Percentiles rank a stretch among this genome's conserved stretches.
These are phyloP conservation scores for Alternaria longipes DNA, from an alignment of 2,329 filamentous ascomycete species.

Conservation along the genomic window DNA sequence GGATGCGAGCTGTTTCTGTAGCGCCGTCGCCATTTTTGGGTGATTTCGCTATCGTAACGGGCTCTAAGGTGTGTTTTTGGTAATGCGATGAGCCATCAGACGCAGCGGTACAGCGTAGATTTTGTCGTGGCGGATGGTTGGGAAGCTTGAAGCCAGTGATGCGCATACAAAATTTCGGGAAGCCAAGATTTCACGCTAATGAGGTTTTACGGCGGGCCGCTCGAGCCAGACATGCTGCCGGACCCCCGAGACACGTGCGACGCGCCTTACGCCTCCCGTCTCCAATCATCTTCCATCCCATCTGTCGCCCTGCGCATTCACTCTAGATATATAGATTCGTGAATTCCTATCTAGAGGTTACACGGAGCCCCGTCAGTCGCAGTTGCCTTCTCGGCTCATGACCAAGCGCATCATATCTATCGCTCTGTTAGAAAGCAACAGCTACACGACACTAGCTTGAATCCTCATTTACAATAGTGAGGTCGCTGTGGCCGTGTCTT, in stretches of 20 bases:
- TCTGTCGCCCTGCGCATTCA: not conserved
- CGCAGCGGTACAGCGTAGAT: slow-evolving; percentile 24
- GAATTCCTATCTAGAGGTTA: not conserved
- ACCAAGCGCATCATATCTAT: not conserved
- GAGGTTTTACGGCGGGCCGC: slow-evolving; percentile 23
- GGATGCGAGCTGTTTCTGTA: slow-evolving; percentile 92
- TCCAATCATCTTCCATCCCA: slow-evolving; percentile 3
- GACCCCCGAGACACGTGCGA: slow-evolving; percentile 23
- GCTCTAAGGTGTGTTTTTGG: not conserved
- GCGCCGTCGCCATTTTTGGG: slow-evolving; percentile 73
- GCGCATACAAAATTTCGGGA: slow-evolving; percentile 29
- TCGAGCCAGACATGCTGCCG: slow-evolving; percentile 12
- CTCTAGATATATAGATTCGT: not conserved
- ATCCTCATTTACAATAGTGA: not conserved
- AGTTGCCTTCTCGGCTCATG: not conserved
- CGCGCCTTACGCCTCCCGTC: slow-evolving; percentile 12
- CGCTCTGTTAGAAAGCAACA: not conserved
- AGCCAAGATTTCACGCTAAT: slow-evolving; percentile 35
- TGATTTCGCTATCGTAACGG: not conserved
- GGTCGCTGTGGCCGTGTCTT: not conserved
- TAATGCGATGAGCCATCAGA: slow-evolving; percentile 37
- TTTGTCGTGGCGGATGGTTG: slow-evolving; percentile 29
- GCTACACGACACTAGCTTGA: not conserved
- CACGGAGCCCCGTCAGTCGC: not conserved
- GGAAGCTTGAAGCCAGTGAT: slow-evolving; percentile 10